These are phyloP conservation scores for Spencermartinsiella europaea DNA, from an alignment of 805 yeast species.

Conservation along the genomic window DNA sequence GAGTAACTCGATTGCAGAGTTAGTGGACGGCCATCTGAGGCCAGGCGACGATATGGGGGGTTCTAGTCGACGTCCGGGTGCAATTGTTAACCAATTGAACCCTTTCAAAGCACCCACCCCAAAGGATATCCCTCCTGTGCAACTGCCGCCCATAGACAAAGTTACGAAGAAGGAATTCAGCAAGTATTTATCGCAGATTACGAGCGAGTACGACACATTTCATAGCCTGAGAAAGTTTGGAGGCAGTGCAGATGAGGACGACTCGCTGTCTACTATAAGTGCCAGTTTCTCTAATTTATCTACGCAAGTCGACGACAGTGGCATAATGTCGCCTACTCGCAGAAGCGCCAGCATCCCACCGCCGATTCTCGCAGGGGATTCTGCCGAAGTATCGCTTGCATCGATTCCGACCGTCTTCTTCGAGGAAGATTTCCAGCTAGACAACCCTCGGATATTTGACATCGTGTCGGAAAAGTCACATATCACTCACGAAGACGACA, in stretches of 20 bases:
- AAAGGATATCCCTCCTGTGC: constrained; percentile 79
- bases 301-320: not conserved
- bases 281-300: constrained; percentile 10
- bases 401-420: constrained; percentile 68
- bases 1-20: constrained; percentile 70
- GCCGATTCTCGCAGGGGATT: not conserved
- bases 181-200: constrained; percentile 41
- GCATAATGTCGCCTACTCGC: not conserved
- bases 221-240: constrained; percentile 7
- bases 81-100: constrained; percentile 5
- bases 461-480: constrained; percentile 61
- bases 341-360: not conserved
- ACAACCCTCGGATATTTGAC: constrained; percentile 80
- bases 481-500: constrained; percentile 27
- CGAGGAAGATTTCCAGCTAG: constrained; percentile 65
- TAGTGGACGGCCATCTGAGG: constrained; percentile 45
- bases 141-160: constrained; percentile 48
- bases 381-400: constrained; percentile 28
- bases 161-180: constrained; percentile 41
- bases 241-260: constrained; percentile 9
- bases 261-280: constrained; percentile 13
- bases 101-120: constrained; percentile 54
- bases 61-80: constrained; percentile 23
- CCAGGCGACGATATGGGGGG: constrained; percentile 21
- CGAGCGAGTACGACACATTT: constrained; percentile 38